Percentiles rank a stretch among this genome's conserved stretches.
Conservation (phyloP, 2,329 filamentous ascomycete genomes). For the Talaromyces amestolkiae region DNA sequence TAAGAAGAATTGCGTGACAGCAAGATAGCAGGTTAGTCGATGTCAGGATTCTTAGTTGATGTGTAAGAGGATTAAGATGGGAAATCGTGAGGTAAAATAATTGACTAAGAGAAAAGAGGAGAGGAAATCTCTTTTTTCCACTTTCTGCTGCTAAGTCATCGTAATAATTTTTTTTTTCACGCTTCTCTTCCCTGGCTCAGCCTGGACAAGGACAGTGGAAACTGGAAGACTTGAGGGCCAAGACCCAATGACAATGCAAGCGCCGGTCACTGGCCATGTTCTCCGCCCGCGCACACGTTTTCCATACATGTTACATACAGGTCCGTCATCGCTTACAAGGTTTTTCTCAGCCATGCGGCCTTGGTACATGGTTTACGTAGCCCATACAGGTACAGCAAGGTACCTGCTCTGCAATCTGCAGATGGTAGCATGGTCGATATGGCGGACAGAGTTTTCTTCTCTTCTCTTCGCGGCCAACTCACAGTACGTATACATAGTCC, state of each 20-base stretch:
- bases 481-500: neutral
- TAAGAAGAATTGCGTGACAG: slow-evolving; percentile 37
- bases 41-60: neutral
- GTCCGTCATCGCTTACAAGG: neutral
- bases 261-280: slow-evolving; percentile 6
- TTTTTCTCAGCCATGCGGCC: neutral
- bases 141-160: neutral
- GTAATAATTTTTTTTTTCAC: slow-evolving; percentile 13
- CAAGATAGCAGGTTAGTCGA: slow-evolving; percentile 19
- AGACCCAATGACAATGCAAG: slow-evolving; percentile 13
- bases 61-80: slow-evolving; percentile 22
- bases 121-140: neutral
- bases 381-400: neutral
- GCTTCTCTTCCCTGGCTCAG: slow-evolving; percentile 9
- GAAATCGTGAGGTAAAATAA: slow-evolving; percentile 40
- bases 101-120: slow-evolving; percentile 36
- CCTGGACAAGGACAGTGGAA: slow-evolving; percentile 10
- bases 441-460: neutral
- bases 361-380: neutral
- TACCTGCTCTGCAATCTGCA: neutral
- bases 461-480: neutral
- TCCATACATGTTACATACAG: neutral
- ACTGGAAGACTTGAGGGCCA: slow-evolving; percentile 7
- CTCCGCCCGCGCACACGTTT: slow-evolving; percentile 12
- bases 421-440: neutral